Evolutionary conservation across 192 early-diverging fungal species (phyloP).

Genomic region (Globomyces pollinis-pini): DNA sequence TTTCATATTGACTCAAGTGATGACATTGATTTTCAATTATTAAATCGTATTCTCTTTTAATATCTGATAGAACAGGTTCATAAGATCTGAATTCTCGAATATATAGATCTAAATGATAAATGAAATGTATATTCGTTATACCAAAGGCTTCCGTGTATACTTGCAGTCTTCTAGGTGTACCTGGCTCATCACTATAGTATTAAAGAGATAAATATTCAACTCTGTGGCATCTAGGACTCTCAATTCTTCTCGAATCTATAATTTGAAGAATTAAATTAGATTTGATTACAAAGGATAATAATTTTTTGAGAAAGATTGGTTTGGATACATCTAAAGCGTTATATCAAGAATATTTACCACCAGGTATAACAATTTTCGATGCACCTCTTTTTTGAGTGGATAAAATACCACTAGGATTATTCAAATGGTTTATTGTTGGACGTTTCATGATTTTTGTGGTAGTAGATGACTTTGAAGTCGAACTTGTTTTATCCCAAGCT

Average conservation of each 20-base stretch:
- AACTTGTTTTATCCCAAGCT: not conserved
- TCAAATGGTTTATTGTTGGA: not conserved
- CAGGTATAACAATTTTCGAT: not conserved
- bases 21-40: constrained; percentile 19
- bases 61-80: constrained; percentile 38
- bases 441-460: too few species aligned
- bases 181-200: constrained; percentile 1
- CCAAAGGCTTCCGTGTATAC: constrained; percentile 16
- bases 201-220: not conserved
- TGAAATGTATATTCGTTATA: constrained; percentile 48
- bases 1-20: constrained; percentile 22
- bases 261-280: too few species aligned
- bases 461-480: not conserved
- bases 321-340: not conserved
- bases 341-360: too few species aligned
- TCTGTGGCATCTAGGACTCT: not conserved
- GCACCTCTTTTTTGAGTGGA: constrained; percentile 1
- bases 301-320: not conserved
- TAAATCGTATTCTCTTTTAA: constrained; percentile 49
- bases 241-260: too few species aligned
- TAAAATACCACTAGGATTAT: not conserved
- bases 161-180: not conserved
- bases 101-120: constrained; percentile 45
- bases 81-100: constrained; percentile 54
- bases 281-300: not conserved